Evolutionary conservation across 139 green algal genomes (phyloP).

Genomic region (Diplosphaera chodatii): DNA sequence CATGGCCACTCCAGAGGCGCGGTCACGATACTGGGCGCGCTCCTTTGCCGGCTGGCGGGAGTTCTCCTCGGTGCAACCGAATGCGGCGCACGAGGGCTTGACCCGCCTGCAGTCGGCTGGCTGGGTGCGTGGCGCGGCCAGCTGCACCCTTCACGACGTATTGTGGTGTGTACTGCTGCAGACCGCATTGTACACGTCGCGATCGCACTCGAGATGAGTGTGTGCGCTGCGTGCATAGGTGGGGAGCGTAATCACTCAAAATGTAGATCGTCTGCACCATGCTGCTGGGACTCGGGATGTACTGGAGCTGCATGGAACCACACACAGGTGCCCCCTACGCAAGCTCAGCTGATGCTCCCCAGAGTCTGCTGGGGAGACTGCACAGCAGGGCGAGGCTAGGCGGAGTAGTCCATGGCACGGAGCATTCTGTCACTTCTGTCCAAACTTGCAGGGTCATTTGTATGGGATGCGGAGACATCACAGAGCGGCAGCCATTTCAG

Average conservation of each 20-base stretch:
- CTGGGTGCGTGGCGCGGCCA: too few species aligned
- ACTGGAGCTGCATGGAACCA: conserved; percentile 93
- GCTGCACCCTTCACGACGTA: too few species aligned
- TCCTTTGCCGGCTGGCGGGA: conserved; percentile 75
- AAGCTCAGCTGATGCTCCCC: neutral
- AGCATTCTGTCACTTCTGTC: too few species aligned
- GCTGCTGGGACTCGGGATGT: conserved; percentile 49
- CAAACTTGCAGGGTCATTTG: conserved; percentile 63
- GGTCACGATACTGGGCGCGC: conserved; percentile 84
- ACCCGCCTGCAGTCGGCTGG: conserved; percentile 51
- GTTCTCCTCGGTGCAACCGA: conserved; percentile 61
- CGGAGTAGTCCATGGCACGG: too few species aligned
- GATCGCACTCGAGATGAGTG: too few species aligned
- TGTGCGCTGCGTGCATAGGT: too few species aligned
- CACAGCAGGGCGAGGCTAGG: too few species aligned
- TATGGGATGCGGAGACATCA: conserved; percentile 48
- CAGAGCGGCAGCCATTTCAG: conserved; percentile 50
- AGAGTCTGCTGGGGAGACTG: too few species aligned
- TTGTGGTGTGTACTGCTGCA: too few species aligned
- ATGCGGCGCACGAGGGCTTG: conserved; percentile 61
- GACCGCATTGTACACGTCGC: too few species aligned
- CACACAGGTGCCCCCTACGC: conserved; percentile 61
- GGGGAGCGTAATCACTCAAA: conserved; percentile 82
- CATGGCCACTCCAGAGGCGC: conserved; percentile 47
- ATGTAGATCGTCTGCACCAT: conserved; percentile 90